phyloP scores from a whole-genome alignment of 345 rosid species.

The Rhizophora apiculata region DNA sequence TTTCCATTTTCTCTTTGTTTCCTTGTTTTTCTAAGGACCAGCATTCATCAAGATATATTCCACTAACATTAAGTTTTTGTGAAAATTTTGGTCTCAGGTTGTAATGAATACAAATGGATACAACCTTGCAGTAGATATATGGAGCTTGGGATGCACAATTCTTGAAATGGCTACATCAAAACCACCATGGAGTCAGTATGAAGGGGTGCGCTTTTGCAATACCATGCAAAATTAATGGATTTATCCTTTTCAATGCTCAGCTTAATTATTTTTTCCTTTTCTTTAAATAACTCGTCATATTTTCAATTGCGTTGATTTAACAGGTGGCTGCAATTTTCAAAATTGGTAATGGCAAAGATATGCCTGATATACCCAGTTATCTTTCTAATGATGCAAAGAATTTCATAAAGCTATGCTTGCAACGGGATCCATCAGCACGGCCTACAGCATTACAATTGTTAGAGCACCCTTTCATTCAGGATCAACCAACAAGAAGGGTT shows the following conservation, averaged over 20 bases:
- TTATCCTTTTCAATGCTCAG: neutral
- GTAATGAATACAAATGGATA: slow-evolving; percentile 90
- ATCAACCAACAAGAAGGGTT: slow-evolving; percentile 48
- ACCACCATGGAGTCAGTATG: slow-evolving; percentile 93
- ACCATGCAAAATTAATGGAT: neutral
- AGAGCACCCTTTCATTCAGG: slow-evolving; percentile 78
- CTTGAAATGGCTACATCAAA: slow-evolving; percentile 97
- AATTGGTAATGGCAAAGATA: slow-evolving; percentile 93
- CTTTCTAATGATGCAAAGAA: slow-evolving; percentile 83
- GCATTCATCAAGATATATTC: neutral
- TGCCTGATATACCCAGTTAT: slow-evolving; percentile 82
- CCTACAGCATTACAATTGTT: slow-evolving; percentile 74
- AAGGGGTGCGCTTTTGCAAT: slow-evolving; percentile 67
- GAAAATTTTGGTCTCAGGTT: slow-evolving; percentile 43
- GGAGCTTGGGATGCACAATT: slow-evolving; percentile 99
- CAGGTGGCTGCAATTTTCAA: slow-evolving; percentile 99
- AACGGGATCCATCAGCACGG: slow-evolving; percentile 77
- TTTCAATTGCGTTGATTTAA: slow-evolving; percentile 26
- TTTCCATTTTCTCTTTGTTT: neutral
- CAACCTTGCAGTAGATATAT: slow-evolving; percentile 80
- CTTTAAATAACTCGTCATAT: neutral
- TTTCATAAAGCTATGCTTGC: slow-evolving; percentile 78
- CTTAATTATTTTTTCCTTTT: slow-evolving; percentile 7
- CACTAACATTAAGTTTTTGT: neutral
- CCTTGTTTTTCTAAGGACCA: neutral